These are phyloP conservation scores for Didymella segeticola DNA, from an alignment of 2,329 filamentous ascomycete genomes.

Conservation along the genomic window DNA sequence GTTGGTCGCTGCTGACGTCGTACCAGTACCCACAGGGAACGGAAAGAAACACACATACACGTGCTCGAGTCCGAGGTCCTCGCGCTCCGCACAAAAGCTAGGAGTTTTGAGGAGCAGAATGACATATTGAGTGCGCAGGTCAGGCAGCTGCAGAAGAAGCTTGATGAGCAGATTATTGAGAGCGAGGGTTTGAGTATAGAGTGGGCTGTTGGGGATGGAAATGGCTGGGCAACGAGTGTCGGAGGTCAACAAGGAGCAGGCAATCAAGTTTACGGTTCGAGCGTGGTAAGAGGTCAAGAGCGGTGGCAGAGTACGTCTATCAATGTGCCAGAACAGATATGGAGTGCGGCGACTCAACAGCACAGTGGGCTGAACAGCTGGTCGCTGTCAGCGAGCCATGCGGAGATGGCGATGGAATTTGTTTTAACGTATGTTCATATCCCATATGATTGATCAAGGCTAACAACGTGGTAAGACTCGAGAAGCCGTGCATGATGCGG, in stretches of 20 bases:
- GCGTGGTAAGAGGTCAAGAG: not conserved
- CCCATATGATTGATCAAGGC: not conserved
- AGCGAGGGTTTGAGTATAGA: not conserved
- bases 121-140: not conserved
- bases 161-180: not conserved
- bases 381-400: slow-evolving; percentile 14
- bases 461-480: slow-evolving; percentile 32
- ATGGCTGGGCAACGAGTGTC: not conserved
- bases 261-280: too few relatives aligned
- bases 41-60: slow-evolving; percentile 36
- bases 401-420: slow-evolving; percentile 38
- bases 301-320: not conserved
- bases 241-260: not conserved
- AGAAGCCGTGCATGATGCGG: slow-evolving; percentile 45
- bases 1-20: not conserved
- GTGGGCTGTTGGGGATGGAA: not conserved
- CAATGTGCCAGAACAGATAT: not conserved
- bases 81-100: slow-evolving; percentile 33
- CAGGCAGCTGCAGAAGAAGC: not conserved
- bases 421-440: slow-evolving; percentile 39
- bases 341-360: not conserved
- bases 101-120: not conserved
- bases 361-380: not conserved
- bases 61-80: slow-evolving; percentile 34
- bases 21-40: slow-evolving; percentile 33